phyloP scores from a whole-genome alignment of 2,329 filamentous ascomycete genomes.

The Paraphoma sp. region DNA sequence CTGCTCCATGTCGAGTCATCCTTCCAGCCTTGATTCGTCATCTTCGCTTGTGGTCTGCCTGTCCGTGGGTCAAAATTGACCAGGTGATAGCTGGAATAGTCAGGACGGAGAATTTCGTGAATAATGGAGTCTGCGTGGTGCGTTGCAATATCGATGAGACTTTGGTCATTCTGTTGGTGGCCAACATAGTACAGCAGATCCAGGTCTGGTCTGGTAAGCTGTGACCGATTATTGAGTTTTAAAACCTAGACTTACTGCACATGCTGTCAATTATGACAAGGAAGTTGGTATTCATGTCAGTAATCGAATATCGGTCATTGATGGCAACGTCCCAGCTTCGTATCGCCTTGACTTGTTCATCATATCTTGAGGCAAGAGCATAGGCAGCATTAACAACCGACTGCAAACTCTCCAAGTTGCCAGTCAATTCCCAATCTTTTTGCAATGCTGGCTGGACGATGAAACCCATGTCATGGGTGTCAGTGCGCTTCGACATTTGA shows the following conservation, averaged over 20 bases:
- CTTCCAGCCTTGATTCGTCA: constrained; percentile 57
- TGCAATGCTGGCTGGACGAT: constrained; percentile 59
- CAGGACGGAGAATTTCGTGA: constrained; percentile 41
- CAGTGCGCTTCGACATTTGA: constrained; percentile 48
- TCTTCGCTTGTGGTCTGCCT: constrained; percentile 53
- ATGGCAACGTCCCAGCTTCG: constrained; percentile 57
- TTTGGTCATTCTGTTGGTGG: constrained; percentile 34
- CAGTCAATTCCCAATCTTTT: constrained; percentile 57
- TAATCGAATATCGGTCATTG: constrained; percentile 47
- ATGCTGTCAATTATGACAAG: constrained; percentile 55
- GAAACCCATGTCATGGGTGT: constrained; percentile 64
- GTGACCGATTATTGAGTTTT: neutral
- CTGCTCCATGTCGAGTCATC: constrained; percentile 56
- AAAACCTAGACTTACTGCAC: constrained; percentile 34
- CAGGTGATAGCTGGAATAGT: constrained; percentile 52
- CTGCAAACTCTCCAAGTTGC: constrained; percentile 47
- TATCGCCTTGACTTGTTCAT: constrained; percentile 52
- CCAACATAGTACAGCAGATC: constrained; percentile 49
- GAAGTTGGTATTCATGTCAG: constrained; percentile 45
- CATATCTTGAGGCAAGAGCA: constrained; percentile 54
- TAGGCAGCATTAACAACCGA: constrained; percentile 54
- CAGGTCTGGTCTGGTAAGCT: constrained; percentile 34
- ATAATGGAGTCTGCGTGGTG: constrained; percentile 48
- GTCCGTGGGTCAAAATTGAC: constrained; percentile 55
- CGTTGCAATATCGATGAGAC: constrained; percentile 46